Evolutionary conservation across 768 basidiomycete species (phyloP), one percentile per base, ranked within the genome.

Genomic region (Termitomyces sp.): DNA sequence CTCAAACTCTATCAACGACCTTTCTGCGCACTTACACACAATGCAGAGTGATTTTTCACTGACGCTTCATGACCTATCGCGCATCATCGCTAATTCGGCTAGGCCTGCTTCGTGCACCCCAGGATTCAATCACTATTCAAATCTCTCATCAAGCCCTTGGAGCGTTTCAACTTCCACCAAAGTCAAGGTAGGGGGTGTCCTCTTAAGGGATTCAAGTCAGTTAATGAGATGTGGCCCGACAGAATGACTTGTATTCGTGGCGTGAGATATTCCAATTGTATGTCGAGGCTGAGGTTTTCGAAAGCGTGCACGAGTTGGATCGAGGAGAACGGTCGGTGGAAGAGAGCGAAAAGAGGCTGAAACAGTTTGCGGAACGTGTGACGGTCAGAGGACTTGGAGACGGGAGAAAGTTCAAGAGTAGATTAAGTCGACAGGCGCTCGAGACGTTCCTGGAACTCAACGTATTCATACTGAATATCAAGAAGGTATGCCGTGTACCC

Each of bases 251-350:
- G 7, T 93, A 91, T 65, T 78, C 83, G 6, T 97, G 95, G 95
- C 76, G 95, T 22, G 85, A 92, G 69, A 86, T 97, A 27, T 96
- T 98, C 64, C 85, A 86, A 54, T 70, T 95, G 2, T 97, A 96
- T 68, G 76, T 88, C 45, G 93, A 96, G 61, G 76, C 83, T 0
- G 88, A 94, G 61, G 82, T 97, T 1, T 97, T 96, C 61, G 93
- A 95, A 66, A 82, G 81, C 33, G 68, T 82, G 11, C 68, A 74
- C 13, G 94, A 94, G 66, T 64, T 76, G 1, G 73, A 76, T 44
- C 68, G 85, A 4, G 91, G 91, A 1, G 89, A 94, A 61, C 75
- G 85, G 31, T 73, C 78, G 16, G 69, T 85, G 4, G 83, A 90
- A 52, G 89, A 93, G 51, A 78, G 83, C 7, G 91, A 94, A 67